Base-by-base conservation (phyloP, 2,329 filamentous ascomycete genomes). In the Ceratocystis papillata region DNA sequence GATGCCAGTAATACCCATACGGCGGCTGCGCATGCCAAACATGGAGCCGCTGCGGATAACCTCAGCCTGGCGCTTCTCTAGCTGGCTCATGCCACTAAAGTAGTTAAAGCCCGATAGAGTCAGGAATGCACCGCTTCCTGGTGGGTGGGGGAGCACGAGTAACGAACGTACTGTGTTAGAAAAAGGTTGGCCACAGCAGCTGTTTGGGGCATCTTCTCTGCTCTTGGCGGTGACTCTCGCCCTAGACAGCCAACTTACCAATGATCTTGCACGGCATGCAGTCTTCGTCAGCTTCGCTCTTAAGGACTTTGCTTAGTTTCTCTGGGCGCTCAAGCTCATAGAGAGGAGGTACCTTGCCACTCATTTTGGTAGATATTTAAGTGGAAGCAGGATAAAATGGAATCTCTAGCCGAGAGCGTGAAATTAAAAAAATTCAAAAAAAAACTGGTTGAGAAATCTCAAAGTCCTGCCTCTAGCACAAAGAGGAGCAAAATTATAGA, bases 71-170 rank as follows among this genome's bases (percentile, higher is more conserved):
- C 89, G 86, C 71, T 80, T 79, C 71, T 85, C 81, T 37, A 94
- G 82, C 74, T 92, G 88, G 63, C 79, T 78, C 75, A 86, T 87
- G 67, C 89, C 89, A 2, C 87, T 88, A 68, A 85, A 79, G 76
- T 91, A 92, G 74, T 85, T 91, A 76, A 92, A 94, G 0, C 80
- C 85, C 2, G 85, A 89, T 17, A 93, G 82, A 1, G 87, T 87
- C 66, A 90, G 78, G 69, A 94, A 90, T 0, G 88, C 87, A 48
- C 85, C 81, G 72, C 87, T 87, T 57, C 89, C 89, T 92, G 70
- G 5, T 37, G 46, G 37, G 60, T 59, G 15, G 48, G 10, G 20
- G 20, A 53, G 20, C 37, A 28, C 48, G 48, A n/a, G 20, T 15
- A 25, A 15, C 48, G 48, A 15, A 15, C 70, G 50, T 65, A 64